phyloP scores from a whole-genome alignment of 208 protist genomes.

The Tetramitus jugosus region DNA sequence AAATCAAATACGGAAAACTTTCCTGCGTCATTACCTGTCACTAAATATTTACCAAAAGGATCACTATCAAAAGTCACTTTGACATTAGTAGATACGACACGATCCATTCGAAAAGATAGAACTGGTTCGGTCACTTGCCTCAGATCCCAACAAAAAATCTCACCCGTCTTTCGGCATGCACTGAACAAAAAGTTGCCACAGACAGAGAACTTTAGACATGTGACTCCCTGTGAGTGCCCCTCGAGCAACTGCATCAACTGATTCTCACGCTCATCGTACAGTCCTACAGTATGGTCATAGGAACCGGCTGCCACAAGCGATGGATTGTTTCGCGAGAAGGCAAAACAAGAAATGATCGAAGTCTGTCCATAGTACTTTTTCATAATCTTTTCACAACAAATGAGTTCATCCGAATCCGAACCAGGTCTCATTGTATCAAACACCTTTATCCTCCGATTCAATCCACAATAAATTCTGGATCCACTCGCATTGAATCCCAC shows the following conservation, averaged over 20 bases:
- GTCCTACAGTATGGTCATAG: constrained; percentile 6
- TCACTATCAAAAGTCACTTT: constrained; percentile 8
- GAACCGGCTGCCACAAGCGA: background rate
- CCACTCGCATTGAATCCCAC: background rate
- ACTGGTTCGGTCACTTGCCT: constrained; percentile 12
- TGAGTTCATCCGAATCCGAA: background rate
- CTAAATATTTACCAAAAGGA: background rate
- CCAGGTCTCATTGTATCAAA: background rate
- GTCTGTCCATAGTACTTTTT: background rate
- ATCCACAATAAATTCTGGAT: constrained; percentile 18
- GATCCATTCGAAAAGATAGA: background rate
- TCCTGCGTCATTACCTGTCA: background rate
- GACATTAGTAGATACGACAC: background rate
- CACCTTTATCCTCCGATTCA: background rate
- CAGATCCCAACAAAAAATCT: constrained; percentile 20
- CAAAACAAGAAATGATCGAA: constrained; percentile 13
- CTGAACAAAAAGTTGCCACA: background rate
- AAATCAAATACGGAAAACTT: constrained; percentile 5
- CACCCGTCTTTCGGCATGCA: background rate
- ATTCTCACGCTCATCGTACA: background rate
- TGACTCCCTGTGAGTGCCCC: background rate
- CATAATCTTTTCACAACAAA: background rate
- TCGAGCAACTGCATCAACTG: background rate
- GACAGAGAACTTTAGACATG: background rate
- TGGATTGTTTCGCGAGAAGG: background rate